Percentiles rank a stretch among this genome's conserved stretches.
Conservation (phyloP, 1,284 basidiomycete genomes). For the Cryptococcus amylolentus region DNA sequence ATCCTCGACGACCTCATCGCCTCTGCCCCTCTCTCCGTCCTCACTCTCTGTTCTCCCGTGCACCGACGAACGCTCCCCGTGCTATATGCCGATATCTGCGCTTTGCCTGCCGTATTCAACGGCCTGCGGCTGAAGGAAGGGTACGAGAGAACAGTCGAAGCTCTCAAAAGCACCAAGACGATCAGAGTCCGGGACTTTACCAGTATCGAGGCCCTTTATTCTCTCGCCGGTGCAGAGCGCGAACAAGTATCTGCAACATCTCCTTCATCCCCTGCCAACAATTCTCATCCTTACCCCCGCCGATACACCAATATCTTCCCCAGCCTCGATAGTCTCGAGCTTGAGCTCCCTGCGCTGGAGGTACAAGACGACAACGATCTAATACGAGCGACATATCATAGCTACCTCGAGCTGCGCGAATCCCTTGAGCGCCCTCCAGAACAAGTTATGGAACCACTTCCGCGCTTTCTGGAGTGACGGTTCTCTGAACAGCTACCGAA, state of each 20-base stretch:
- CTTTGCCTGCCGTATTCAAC: not conserved
- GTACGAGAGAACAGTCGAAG: not conserved
- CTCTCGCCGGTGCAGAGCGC: not conserved
- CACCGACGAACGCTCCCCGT: not conserved
- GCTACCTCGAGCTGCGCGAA: not conserved
- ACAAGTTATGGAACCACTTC: too few relatives aligned
- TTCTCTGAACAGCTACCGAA: too few relatives aligned
- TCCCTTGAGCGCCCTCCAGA: not conserved
- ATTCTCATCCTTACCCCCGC: not conserved
- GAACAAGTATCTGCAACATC: not conserved
- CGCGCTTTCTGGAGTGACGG: too few relatives aligned
- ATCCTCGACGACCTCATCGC: not conserved
- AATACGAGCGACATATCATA: not conserved
- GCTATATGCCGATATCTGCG: not conserved
- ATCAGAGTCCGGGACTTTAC: not conserved
- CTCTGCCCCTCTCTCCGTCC: not conserved
- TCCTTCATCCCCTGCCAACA: too few relatives aligned
- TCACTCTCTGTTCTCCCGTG: not conserved
- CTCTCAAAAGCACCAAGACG: not conserved
- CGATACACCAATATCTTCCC: not conserved
- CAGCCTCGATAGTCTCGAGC: not conserved
- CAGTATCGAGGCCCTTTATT: not conserved
- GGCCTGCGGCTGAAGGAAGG: not conserved
- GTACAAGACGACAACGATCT: too few relatives aligned
- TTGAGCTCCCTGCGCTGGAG: not conserved